Base-by-base conservation (phyloP, 495 filamentous ascomycete genomes). In the Penicillium arizonense region DNA sequence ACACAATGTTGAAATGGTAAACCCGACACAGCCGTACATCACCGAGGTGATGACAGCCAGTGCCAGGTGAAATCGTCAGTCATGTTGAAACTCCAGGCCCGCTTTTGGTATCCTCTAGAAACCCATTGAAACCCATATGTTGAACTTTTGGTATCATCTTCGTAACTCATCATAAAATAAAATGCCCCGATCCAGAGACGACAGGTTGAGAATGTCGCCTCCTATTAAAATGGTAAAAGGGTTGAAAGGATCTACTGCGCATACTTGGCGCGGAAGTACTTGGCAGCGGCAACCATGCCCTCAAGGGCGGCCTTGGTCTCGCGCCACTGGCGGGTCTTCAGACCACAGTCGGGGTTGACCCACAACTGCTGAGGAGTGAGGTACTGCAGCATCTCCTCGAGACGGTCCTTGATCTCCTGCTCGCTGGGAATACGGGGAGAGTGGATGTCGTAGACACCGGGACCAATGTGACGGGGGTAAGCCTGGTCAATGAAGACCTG, bases 391-490 rank as follows among this genome's bases (percentile, higher is more conserved):
- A 98, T 97, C 87, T 98, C 93, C 69, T 87, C 83, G 71, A 97
- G 87, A 69, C 95, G 86, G 72, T 88, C 88, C 84, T 90, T 92
- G 85, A 98, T 95, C 86, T 98, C 94, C 75, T 92, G 78, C 84
- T 96, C 86, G 71, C 81, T 82, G 60, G 94, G 94, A 42, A 98
- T 81, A 87, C 94, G 95, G 49, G 94, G 95, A 48, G 88, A 93
- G 89, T 98, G 94, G 81, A 98, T 98, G 75, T 98, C 94, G 70
- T 96, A 98, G 75, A 97, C 93, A 85, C 91, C 94, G 52, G 94
- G 94, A n/a, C 94, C 94, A 62, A 98, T 98, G 82, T 98, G 93
- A 58, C 91, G 85, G 49, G 91, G 91, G 82, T 96, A 98, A 21
- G 86, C 87, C 82, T 93, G 87, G 67, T 97, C 92, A 57, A 96